Percentiles rank a stretch among this genome's conserved stretches.
phyloP scores from a whole-genome alignment of 2,329 filamentous ascomycete species.

The Cladorrhinum sp. region DNA sequence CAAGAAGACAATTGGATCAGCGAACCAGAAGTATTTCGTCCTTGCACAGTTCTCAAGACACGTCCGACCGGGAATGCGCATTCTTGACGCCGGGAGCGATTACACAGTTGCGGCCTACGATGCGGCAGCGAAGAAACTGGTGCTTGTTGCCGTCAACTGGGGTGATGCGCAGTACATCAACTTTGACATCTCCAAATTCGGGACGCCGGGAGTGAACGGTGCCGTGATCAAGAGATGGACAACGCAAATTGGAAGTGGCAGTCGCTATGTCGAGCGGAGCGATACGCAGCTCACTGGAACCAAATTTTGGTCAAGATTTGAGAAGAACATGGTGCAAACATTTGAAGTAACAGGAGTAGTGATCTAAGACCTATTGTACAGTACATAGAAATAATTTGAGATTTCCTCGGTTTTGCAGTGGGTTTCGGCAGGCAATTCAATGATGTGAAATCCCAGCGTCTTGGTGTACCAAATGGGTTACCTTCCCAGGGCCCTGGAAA shows the following conservation, averaged over 20 bases:
- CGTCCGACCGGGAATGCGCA: constrained; percentile 39
- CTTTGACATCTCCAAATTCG: constrained; percentile 39
- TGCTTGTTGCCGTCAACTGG: constrained; percentile 42
- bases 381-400: not conserved
- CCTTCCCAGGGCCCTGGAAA: too few species aligned
- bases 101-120: constrained; percentile 41
- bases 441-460: too few species aligned
- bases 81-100: constrained; percentile 36
- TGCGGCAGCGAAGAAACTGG: constrained; percentile 31
- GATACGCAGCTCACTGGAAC: constrained; percentile 35
- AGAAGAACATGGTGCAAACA: constrained; percentile 35
- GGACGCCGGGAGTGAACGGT: constrained; percentile 30
- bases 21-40: constrained; percentile 40
- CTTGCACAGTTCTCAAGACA: constrained; percentile 43
- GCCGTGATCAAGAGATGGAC: constrained; percentile 36
- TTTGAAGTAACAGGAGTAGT: constrained; percentile 36
- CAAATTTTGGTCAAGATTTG: constrained; percentile 38
- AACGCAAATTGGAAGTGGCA: constrained; percentile 35
- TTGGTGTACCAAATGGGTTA: too few species aligned
- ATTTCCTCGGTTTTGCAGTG: too few species aligned
- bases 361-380: not conserved
- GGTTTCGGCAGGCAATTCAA: too few species aligned
- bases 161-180: constrained; percentile 36
- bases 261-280: constrained; percentile 32
- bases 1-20: constrained; percentile 29